Base-by-base conservation (phyloP, 176 grass and related monocot species). In the Eleusine indica region DNA sequence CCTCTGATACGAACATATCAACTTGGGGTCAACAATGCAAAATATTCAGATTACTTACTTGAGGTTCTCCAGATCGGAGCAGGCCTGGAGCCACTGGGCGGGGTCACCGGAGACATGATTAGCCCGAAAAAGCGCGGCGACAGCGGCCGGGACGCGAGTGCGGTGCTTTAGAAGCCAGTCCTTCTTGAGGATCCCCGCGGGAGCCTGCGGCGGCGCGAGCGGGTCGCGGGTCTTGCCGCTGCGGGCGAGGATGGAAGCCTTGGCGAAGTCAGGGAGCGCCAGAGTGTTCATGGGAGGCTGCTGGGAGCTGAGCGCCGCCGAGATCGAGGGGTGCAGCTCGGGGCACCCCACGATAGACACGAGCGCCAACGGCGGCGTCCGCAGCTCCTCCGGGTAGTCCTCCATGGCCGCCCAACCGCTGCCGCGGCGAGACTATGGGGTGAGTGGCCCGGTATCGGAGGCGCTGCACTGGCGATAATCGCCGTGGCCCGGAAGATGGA, bases 61-160 rank as follows among this genome's bases (percentile, higher is more conserved):
- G 88, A 99, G 91, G 76, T 99, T 99, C 79, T 99, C 96, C 42
- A 99, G 96, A 94, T 99, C 96, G 76, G 91, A 96, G 75, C 96
- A 99, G 64, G 91, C 93, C 89, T 99, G 91, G 56, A 99, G 86
- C 96, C 96, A 99, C 83, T 94, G 96, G 29, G 96, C 74, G 32
- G 97, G 97, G 82, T 99, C 93, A 37, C 97, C 97, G 6, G 91
- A 87, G 82, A 99, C 94, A 57, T 94, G 94, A 86, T 96, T 91
- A 12, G 88, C 85, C 18, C 88, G 76, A 39, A 99, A 96, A 38
- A 99, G 41, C 17, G 91, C 86, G 3, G 91, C 93, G 0, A 94
- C 89, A 35, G 87, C 93, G 70, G 89, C 93, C 14, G 93, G 88
- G 39, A 96, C 89, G 19, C 93, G 85, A 11, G 91, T 96, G 71